Percentiles rank a stretch among this genome's conserved stretches.
Evolutionary conservation across 176 grass and related monocot genomes (phyloP).

Genomic region (Hsuehochloa calcarea): DNA sequence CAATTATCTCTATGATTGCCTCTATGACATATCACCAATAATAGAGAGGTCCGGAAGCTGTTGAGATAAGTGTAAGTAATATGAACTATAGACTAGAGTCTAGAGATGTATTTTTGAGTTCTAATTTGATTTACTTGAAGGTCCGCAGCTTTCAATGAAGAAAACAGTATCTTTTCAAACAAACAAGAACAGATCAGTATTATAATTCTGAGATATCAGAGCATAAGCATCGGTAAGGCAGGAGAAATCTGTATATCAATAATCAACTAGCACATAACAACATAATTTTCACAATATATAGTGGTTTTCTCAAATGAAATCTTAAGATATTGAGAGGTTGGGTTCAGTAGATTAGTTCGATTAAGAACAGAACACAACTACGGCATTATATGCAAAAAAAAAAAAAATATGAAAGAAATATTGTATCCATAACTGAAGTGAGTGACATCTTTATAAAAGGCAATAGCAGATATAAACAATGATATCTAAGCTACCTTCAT

Average conservation of each 20-base stretch:
- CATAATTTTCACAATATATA: neutral
- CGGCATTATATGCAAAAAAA: neutral
- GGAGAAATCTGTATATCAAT: neutral
- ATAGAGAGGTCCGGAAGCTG: constrained; percentile 73
- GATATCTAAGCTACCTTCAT: constrained; percentile 62
- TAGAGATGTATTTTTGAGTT: neutral
- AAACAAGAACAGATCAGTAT: neutral
- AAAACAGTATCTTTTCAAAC: neutral
- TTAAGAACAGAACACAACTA: neutral
- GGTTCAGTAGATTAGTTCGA: neutral
- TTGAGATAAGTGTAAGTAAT: constrained; percentile 22
- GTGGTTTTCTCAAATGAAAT: neutral
- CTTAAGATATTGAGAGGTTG: neutral
- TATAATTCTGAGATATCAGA: neutral
- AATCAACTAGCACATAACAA: neutral
- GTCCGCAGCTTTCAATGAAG: neutral
- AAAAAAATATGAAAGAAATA: neutral
- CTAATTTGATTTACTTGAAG: neutral
- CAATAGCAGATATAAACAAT: neutral
- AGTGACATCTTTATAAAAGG: neutral
- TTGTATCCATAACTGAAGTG: neutral
- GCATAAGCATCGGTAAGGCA: neutral
- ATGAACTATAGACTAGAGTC: neutral
- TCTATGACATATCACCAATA: too few species aligned
- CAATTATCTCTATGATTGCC: too few species aligned